Conservation (phyloP, 225 moss, liverwort and hornwort genomes). For the Straminergon stramineum region DNA sequence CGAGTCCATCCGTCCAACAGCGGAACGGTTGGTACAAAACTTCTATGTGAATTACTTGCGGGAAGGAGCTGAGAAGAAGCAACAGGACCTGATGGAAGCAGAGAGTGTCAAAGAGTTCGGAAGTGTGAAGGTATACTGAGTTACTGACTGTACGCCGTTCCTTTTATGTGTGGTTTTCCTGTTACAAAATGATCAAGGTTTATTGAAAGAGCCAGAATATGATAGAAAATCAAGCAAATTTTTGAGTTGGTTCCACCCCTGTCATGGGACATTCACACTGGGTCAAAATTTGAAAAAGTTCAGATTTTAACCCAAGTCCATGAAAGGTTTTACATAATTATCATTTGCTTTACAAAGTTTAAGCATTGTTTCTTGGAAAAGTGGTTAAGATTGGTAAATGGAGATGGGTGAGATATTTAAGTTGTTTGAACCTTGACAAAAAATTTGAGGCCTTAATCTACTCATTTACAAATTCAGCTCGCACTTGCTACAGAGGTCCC, state of each 20-base stretch:
- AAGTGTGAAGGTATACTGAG: conserved; percentile 2
- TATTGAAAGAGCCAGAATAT: neutral
- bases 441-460: neutral
- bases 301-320: neutral
- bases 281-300: neutral
- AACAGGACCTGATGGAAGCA: conserved; percentile 11
- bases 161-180: neutral
- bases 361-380: neutral
- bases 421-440: neutral
- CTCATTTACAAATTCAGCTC: neutral
- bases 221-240: neutral
- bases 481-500: no score
- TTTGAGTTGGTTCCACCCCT: neutral
- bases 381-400: neutral
- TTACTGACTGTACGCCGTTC: no score
- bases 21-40: conserved; percentile 22
- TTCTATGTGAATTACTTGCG: conserved; percentile 24
- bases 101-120: conserved; percentile 3
- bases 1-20: conserved; percentile 2
- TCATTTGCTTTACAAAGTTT: neutral
- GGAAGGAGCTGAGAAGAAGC: conserved; percentile 10
- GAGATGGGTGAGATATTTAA: neutral
- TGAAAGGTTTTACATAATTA: neutral
- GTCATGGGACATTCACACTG: neutral
- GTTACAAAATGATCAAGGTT: no score